Evolutionary conservation across 306 rosid species (phyloP).

Genomic region (Lupinus albus): DNA sequence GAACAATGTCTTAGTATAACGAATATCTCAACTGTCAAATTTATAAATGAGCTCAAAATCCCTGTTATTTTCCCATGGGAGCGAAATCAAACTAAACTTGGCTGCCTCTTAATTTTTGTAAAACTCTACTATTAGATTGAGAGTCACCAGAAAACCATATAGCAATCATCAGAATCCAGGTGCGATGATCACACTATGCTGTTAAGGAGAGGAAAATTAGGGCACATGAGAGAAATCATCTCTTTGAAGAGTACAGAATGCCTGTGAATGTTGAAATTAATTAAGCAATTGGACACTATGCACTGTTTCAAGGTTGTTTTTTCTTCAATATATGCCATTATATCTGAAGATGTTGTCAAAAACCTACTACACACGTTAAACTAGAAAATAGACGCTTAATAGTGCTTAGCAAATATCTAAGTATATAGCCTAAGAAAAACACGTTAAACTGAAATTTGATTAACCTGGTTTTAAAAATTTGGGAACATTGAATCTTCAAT

Average conservation of each 20-base stretch:
- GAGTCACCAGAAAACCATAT: neutral
- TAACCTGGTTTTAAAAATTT: constrained; percentile 11
- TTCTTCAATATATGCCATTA: neutral
- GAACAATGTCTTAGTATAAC: constrained; percentile 4
- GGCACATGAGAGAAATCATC: constrained; percentile 18
- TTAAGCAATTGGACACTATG: neutral
- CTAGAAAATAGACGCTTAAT: neutral
- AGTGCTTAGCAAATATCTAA: constrained; percentile 8
- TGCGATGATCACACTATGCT: neutral
- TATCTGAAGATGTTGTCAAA: neutral
- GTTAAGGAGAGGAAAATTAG: constrained; percentile 22
- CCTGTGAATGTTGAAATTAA: constrained; percentile 3
- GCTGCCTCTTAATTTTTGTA: constrained; percentile 2
- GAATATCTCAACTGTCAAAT: neutral
- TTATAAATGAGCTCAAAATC: neutral
- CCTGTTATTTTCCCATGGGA: constrained; percentile 1
- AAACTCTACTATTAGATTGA: constrained; percentile 2
- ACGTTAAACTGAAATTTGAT: constrained; percentile 23
- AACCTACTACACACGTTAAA: constrained; percentile 14
- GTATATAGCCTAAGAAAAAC: neutral
- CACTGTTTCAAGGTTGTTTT: constrained; percentile 21
- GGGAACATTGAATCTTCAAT: constrained; percentile 6
- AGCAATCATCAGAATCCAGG: constrained; percentile 10
- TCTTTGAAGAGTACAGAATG: constrained; percentile 16
- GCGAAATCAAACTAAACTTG: neutral